Evolutionary conservation across 2,329 filamentous ascomycete genomes (phyloP).

Genomic region (Fusarium sp.): DNA sequence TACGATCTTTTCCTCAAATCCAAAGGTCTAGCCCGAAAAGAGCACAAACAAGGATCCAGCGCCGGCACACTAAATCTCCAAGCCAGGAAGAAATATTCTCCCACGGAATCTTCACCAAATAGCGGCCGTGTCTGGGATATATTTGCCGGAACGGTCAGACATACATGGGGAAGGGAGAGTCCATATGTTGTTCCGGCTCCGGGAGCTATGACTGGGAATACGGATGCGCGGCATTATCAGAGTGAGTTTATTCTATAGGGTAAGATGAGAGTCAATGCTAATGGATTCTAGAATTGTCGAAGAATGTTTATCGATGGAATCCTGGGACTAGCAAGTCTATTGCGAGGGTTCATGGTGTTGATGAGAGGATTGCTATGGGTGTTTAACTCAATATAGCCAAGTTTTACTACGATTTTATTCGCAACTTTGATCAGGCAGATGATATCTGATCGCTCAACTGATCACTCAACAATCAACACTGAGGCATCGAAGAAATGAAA

Average conservation of each 20-base stretch:
- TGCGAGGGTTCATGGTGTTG: constrained; percentile 6
- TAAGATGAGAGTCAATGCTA: background rate
- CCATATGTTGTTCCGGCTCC: constrained; percentile 6
- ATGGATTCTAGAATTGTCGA: constrained; percentile 6
- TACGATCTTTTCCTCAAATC: background rate
- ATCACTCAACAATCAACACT: background rate
- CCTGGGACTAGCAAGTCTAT: constrained; percentile 6
- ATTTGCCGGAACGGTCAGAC: constrained; percentile 10
- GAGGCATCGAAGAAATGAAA: too few relatives aligned
- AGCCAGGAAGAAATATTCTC: background rate
- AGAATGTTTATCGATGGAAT: constrained; percentile 15
- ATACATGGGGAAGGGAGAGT: background rate
- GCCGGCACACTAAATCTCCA: background rate
- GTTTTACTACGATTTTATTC: constrained; percentile 23
- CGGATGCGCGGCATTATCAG: constrained; percentile 13
- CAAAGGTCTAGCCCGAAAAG: background rate
- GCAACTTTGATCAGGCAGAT: constrained; percentile 4
- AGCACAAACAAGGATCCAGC: background rate
- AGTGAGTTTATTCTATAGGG: background rate
- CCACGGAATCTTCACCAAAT: background rate
- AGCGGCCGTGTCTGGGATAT: constrained; percentile 13
- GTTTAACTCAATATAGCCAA: constrained; percentile 18
- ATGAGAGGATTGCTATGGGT: constrained; percentile 23
- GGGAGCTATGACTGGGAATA: constrained; percentile 31
- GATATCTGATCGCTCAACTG: background rate